Conservation (phyloP, 1,139 yeast genomes). For the Pichia sp. region DNA sequence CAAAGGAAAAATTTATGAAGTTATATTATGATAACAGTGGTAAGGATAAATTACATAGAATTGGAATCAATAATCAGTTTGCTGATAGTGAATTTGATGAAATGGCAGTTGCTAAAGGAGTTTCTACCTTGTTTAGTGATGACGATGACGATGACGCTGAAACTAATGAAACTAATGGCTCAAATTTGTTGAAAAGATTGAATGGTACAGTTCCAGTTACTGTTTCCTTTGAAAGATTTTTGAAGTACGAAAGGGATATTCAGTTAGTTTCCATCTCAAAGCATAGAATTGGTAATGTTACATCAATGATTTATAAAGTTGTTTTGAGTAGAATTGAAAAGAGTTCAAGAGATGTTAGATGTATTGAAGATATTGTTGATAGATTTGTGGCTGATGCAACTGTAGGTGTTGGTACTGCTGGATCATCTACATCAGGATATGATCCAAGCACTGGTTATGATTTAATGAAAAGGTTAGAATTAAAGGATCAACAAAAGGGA, state of each 20-base stretch:
- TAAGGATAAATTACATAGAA: slow-evolving; percentile 15
- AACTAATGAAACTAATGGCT: not conserved
- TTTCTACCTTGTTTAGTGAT: slow-evolving; percentile 8
- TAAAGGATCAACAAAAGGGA: slow-evolving; percentile 26
- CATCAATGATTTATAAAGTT: slow-evolving; percentile 58
- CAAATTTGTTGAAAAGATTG: slow-evolving; percentile 26
- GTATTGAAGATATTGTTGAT: slow-evolving; percentile 23
- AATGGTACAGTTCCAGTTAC: slow-evolving; percentile 48
- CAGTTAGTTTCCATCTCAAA: slow-evolving; percentile 59
- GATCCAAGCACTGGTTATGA: slow-evolving; percentile 24
- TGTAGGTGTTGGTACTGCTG: slow-evolving; percentile 15
- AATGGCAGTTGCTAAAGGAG: slow-evolving; percentile 22
- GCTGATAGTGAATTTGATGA: not conserved
- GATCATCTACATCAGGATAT: slow-evolving; percentile 26
- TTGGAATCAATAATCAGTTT: slow-evolving; percentile 3
- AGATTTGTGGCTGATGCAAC: slow-evolving; percentile 22
- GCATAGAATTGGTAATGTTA: slow-evolving; percentile 62
- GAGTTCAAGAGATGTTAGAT: slow-evolving; percentile 38
- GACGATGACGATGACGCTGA: slow-evolving; percentile 17
- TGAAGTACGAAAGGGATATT: slow-evolving; percentile 57
- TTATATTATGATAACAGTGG: slow-evolving; percentile 23
- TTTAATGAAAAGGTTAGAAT: slow-evolving; percentile 17
- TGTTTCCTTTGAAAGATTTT: slow-evolving; percentile 60
- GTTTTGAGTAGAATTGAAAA: slow-evolving; percentile 57
- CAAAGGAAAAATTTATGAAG: slow-evolving; percentile 34